Base-by-base conservation (phyloP, 192 early-diverging fungal genomes). In the Backusella circina region DNA sequence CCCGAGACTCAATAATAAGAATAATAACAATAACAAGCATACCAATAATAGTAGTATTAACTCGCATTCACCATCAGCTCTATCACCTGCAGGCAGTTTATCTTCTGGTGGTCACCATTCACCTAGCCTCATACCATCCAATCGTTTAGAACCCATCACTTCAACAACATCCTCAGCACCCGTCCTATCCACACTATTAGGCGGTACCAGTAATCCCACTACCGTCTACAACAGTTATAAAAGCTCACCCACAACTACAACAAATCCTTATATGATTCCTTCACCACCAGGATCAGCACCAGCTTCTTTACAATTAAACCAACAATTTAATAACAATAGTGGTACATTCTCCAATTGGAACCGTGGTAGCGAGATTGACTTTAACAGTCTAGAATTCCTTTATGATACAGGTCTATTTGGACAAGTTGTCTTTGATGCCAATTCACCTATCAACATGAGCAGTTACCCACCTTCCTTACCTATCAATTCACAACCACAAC, bases 301-400 rank as follows among this genome's bases (percentile, higher is more conserved):
- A 5, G 4, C 54, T 28, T 28, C 54, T 3, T 28, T 61, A 28
- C 36, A 31, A 36, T 68, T 38, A 7, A 36, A 35, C n/a, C 67
- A 68, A 35, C 67, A 68, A 68, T 33, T 28, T 0, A 28, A 28
- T 2, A 68, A 35, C 8, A 31, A 3, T 10, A 69, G 18, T 18
- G 37, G 26, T 28, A 28, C 69, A 5, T 23, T 70, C 18, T 47
- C 67, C 33, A 70, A 35, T 54, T 39, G 21, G 47, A 68, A 51
- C 18, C 26, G 67, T 21, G 47, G 68, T 9, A 47, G 35, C 15
- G n/a, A 65, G 15, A 75, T 75, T 0, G 74, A 79, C 28, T 79
- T 71, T 57, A 79, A 79, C 50, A 79, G 78, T 37, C n/a, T 67
- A 5, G 78, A 70, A 26, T 79, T 79, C 41, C 71, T 79, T 21